Percentiles rank a stretch among this genome's conserved stretches.
Conservation (phyloP, 2,329 filamentous ascomycete genomes). For the Aspergillus ibericus region DNA sequence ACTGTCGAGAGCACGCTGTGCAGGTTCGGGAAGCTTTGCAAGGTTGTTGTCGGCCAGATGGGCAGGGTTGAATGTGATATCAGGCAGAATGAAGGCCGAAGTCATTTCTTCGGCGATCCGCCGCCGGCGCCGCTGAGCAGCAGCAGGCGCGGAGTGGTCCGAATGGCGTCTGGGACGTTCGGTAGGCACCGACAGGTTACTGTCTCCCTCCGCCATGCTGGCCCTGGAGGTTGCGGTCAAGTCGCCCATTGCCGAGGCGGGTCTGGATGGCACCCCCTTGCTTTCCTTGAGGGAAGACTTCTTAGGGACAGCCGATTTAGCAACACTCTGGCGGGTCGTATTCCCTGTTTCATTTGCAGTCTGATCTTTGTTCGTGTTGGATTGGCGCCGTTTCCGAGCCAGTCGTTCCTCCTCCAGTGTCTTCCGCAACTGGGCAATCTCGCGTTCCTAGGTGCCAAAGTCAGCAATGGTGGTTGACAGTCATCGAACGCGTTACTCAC, state of each 20-base stretch:
- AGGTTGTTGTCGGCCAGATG: slow-evolving; percentile 30
- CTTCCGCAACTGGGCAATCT: slow-evolving; percentile 56
- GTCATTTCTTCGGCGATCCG: slow-evolving; percentile 57
- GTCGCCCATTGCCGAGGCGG: slow-evolving; percentile 38
- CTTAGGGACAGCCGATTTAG: slow-evolving; percentile 43
- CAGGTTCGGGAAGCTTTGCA: slow-evolving; percentile 38
- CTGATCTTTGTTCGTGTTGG: slow-evolving; percentile 30
- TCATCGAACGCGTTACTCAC: slow-evolving; percentile 27
- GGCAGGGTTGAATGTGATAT: slow-evolving; percentile 55
- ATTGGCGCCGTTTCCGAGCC: slow-evolving; percentile 43
- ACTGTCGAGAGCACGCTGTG: slow-evolving; percentile 43
- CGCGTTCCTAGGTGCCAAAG: slow-evolving; percentile 34
- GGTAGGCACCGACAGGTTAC: slow-evolving; percentile 29
- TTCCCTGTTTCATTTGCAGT: slow-evolving; percentile 42
- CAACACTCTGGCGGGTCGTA: slow-evolving; percentile 38
- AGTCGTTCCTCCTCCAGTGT: slow-evolving; percentile 56
- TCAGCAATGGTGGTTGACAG: neutral
- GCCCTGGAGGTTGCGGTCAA: slow-evolving; percentile 33
- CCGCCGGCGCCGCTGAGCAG: slow-evolving; percentile 52
- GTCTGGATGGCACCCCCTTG: slow-evolving; percentile 37
- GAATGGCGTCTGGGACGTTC: slow-evolving; percentile 41
- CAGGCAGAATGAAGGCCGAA: slow-evolving; percentile 64
- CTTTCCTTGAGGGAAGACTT: slow-evolving; percentile 58
- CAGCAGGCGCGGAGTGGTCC: slow-evolving; percentile 51
- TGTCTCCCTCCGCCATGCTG: slow-evolving; percentile 29